Conservation (phyloP, 225 moss, liverwort and hornwort species). For the Bryoerythrophyllum caledonicum region DNA sequence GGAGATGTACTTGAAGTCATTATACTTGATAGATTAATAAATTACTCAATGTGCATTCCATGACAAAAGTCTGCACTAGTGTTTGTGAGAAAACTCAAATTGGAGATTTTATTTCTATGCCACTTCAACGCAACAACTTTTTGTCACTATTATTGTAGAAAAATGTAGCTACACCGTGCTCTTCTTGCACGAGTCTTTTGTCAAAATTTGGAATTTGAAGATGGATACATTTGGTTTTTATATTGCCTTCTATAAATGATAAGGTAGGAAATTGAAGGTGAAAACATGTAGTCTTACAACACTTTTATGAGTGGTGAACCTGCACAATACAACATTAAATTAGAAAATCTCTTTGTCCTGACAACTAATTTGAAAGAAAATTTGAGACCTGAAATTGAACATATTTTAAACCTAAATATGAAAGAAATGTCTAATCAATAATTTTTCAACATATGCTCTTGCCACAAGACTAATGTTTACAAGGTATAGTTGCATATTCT, state of each 20-base stretch:
- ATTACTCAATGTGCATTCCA: neutral
- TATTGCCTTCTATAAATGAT: neutral
- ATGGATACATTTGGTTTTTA: neutral
- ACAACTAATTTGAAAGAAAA: neutral
- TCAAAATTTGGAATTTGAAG: neutral
- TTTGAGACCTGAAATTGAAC: neutral
- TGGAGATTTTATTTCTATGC: neutral
- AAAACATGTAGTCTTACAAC: neutral
- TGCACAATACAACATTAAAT: neutral
- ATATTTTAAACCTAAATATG: neutral
- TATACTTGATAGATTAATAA: neutral
- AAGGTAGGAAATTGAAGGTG: neutral
- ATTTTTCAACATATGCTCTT: neutral
- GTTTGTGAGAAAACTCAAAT: neutral
- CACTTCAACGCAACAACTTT: neutral
- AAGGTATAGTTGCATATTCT: neutral
- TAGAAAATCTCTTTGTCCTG: neutral
- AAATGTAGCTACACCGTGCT: neutral
- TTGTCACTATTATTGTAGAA: neutral
- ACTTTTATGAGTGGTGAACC: neutral
- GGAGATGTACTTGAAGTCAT: conserved; percentile 9
- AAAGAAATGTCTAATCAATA: neutral
- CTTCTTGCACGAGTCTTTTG: neutral
- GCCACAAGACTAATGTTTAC: neutral
- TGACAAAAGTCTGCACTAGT: neutral